phyloP scores from a whole-genome alignment of 106 monocot genomes.

The Allium sativum region DNA sequence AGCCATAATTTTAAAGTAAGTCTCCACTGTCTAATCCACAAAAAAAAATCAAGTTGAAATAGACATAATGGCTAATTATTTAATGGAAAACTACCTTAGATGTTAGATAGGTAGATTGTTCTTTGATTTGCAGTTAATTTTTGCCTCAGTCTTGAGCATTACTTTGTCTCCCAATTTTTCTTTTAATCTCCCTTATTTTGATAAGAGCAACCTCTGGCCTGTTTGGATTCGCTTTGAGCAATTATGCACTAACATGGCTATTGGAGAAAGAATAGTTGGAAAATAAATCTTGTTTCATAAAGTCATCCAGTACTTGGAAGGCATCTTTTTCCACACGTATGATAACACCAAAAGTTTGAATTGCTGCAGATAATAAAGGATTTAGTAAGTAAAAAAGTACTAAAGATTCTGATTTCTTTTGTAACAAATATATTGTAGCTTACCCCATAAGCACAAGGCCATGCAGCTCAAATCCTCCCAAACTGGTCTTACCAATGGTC shows the following conservation, averaged over 20 bases:
- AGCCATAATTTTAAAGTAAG: too few relatives aligned
- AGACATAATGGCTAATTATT: too few relatives aligned
- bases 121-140: constrained; percentile 62
- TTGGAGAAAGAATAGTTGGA: not conserved
- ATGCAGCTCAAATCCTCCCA: constrained; percentile 93
- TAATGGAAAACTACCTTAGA: too few relatives aligned
- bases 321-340: constrained; percentile 90
- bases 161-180: constrained; percentile 56
- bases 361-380: constrained; percentile 48
- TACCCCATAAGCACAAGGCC: constrained; percentile 93
- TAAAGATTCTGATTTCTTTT: not conserved
- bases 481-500: constrained; percentile 71
- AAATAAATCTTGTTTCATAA: not conserved
- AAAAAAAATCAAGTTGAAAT: too few relatives aligned
- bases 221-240: constrained; percentile 95
- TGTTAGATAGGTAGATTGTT: too few relatives aligned
- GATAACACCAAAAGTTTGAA: constrained; percentile 81
- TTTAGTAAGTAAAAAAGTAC: not conserved
- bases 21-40: too few relatives aligned
- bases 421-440: constrained; percentile 11
- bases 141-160: constrained; percentile 66
- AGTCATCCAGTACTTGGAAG: constrained; percentile 47
- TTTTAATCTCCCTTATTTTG: constrained; percentile 84
- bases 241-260: constrained; percentile 24
- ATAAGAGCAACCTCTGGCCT: constrained; percentile 83